phyloP scores from a whole-genome alignment of 2,329 filamentous ascomycete species.

The Arthrinium puccinioides region DNA sequence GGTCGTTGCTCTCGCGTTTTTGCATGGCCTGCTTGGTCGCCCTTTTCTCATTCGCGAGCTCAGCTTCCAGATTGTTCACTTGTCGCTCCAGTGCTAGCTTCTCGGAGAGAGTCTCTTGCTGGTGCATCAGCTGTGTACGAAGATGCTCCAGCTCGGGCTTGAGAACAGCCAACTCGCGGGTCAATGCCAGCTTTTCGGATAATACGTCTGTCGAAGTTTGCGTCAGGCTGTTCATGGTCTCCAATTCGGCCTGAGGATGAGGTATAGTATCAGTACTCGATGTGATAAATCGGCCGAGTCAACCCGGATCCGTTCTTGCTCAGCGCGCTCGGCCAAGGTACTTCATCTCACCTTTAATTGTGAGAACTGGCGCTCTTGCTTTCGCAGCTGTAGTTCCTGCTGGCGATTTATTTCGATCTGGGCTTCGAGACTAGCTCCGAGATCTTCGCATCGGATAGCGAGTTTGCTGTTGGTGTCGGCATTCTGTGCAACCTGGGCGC shows the following conservation, averaged over 20 bases:
- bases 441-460: slow-evolving; percentile 29
- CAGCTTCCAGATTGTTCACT: slow-evolving; percentile 67
- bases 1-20: slow-evolving; percentile 33
- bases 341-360: slow-evolving; percentile 37
- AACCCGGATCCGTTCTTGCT: background rate
- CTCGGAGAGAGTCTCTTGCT: slow-evolving; percentile 66
- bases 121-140: slow-evolving; percentile 44
- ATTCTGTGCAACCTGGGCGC: slow-evolving; percentile 47
- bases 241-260: slow-evolving; percentile 56
- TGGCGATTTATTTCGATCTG: slow-evolving; percentile 32
- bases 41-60: slow-evolving; percentile 77
- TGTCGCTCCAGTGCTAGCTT: slow-evolving; percentile 76
- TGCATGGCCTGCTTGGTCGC: slow-evolving; percentile 49
- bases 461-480: slow-evolving; percentile 22
- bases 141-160: slow-evolving; percentile 52
- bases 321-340: too few species aligned
- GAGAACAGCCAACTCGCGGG: slow-evolving; percentile 42
- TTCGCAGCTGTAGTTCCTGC: slow-evolving; percentile 40
- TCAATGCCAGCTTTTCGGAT: slow-evolving; percentile 47
- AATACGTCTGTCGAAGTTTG: slow-evolving; percentile 65
- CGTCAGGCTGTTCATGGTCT: slow-evolving; percentile 58
- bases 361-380: slow-evolving; percentile 40
- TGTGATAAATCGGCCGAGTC: background rate
- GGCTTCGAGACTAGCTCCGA: slow-evolving; percentile 34
- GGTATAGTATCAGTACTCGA: background rate